Evolutionary conservation across 495 filamentous ascomycete genomes (phyloP).

Genomic region (Annulohypoxylon moriforme): DNA sequence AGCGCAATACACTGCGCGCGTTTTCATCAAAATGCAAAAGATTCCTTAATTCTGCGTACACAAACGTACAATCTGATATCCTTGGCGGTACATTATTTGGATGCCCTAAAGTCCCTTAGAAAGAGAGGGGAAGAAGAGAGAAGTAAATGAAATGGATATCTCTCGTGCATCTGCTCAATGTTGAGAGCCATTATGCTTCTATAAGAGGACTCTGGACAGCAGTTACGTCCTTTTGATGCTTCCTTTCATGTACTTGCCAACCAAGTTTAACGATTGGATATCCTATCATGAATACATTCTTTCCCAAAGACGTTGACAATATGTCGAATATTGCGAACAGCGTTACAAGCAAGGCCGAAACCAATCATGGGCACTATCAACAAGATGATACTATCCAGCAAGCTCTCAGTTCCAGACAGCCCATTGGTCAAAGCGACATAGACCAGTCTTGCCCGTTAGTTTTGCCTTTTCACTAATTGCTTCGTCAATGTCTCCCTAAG

Average conservation of each 20-base stretch:
- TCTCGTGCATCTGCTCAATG: background rate
- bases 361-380: background rate
- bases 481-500: background rate
- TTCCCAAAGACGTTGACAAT: background rate
- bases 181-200: background rate
- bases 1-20: background rate
- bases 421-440: background rate
- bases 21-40: background rate
- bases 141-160: background rate
- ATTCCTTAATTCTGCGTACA: background rate
- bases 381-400: background rate
- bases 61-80: background rate
- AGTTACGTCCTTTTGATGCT: background rate
- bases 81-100: background rate
- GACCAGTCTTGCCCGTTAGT: background rate
- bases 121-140: background rate
- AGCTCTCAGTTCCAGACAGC: background rate
- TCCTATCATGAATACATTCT: background rate
- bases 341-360: background rate
- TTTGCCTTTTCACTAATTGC: background rate
- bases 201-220: background rate
- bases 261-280: background rate
- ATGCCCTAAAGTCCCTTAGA: background rate
- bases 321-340: background rate
- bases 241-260: background rate